Percentiles rank a stretch among this genome's conserved stretches.
Evolutionary conservation across 2,329 filamentous ascomycete species (phyloP).

Genomic region (Monilinia laxa): DNA sequence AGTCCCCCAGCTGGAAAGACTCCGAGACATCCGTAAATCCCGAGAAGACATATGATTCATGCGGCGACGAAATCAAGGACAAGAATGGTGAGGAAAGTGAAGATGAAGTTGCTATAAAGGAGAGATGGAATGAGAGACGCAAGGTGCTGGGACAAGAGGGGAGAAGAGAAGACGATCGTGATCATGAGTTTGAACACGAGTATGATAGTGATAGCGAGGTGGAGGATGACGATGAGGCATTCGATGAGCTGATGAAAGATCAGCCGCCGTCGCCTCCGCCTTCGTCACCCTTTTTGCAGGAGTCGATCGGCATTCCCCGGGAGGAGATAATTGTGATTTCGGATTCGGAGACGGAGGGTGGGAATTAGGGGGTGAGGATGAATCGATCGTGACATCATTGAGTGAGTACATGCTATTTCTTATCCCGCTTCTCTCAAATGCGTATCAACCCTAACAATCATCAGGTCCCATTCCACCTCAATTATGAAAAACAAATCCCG

Average conservation of each 20-base stretch:
- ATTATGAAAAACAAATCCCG: not conserved
- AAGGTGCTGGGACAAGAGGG: not conserved
- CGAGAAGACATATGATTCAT: conserved; percentile 4
- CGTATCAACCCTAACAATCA: not conserved
- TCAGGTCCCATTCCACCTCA: not conserved
- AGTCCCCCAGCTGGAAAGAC: conserved; percentile 11
- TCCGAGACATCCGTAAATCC: not conserved
- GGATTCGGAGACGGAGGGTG: not conserved
- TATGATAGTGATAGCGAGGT: conserved; percentile 24
- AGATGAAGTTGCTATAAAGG: conserved; percentile 2
- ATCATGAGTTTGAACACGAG: not conserved
- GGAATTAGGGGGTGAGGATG: not conserved
- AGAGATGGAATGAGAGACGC: not conserved
- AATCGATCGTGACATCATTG: no score
- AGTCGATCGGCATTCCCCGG: not conserved
- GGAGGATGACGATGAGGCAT: conserved; percentile 1
- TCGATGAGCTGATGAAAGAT: conserved; percentile 1
- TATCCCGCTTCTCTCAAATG: not conserved
- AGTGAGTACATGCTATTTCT: no score
- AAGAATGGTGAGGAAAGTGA: not conserved
- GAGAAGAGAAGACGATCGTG: no score
- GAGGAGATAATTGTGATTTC: conserved; percentile 1
- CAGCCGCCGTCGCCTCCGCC: not conserved
- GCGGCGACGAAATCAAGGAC: not conserved
- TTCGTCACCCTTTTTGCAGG: not conserved